phyloP scores from a whole-genome alignment of 129 eudicot genomes.

The Escallonia rubra region DNA sequence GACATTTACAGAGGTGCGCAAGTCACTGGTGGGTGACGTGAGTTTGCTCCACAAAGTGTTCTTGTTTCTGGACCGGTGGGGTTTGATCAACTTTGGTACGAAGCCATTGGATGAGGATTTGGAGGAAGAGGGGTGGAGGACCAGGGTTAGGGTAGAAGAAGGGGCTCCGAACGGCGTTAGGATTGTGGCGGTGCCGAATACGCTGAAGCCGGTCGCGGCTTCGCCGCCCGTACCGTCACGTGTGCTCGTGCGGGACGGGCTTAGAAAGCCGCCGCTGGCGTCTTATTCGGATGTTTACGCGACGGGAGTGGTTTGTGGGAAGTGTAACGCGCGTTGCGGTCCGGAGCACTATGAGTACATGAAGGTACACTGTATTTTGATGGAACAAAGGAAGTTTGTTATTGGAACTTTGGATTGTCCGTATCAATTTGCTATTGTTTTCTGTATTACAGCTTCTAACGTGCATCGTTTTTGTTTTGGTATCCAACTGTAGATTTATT shows the following conservation, averaged over 20 bases:
- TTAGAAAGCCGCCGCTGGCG: slow-evolving; percentile 59
- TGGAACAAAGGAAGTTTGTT: too few relatives aligned
- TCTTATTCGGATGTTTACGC: slow-evolving; percentile 67
- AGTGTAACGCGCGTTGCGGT: slow-evolving; percentile 56
- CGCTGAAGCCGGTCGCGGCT: slow-evolving; percentile 55
- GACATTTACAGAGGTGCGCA: slow-evolving; percentile 76
- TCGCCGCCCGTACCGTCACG: slow-evolving; percentile 17
- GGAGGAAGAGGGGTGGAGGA: slow-evolving; percentile 36
- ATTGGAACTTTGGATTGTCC: too few relatives aligned
- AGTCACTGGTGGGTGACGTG: slow-evolving; percentile 79
- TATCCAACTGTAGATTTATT: too few relatives aligned
- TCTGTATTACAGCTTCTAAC: too few relatives aligned
- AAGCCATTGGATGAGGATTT: slow-evolving; percentile 18
- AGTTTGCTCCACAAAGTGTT: slow-evolving; percentile 65
- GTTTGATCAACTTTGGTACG: slow-evolving; percentile 65
- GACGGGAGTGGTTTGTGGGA: slow-evolving; percentile 52
- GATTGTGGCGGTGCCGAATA: slow-evolving; percentile 79
- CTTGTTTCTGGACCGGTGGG: slow-evolving; percentile 68
- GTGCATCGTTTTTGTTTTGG: too few relatives aligned
- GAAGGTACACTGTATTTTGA: slow-evolving; percentile 33
- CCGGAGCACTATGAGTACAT: slow-evolving; percentile 46
- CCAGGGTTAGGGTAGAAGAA: slow-evolving; percentile 73
- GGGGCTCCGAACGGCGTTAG: slow-evolving; percentile 92
- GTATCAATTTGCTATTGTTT: too few relatives aligned
- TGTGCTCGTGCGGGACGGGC: slow-evolving; percentile 31